Conservation (phyloP, 345 rosid genomes). For the Syzygium jambos region DNA sequence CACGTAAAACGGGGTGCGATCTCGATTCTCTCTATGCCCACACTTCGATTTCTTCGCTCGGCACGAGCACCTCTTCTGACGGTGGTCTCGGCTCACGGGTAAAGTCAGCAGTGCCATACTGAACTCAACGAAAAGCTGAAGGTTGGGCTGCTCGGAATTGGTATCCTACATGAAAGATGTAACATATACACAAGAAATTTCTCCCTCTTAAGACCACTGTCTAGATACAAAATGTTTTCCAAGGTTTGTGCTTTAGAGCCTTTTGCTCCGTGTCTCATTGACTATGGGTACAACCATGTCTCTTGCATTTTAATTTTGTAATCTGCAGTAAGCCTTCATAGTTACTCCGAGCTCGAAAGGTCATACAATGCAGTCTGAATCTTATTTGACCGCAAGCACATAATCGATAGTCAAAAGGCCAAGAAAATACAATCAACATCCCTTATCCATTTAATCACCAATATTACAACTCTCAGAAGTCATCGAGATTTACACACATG, state of each 20-base stretch:
- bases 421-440: not conserved
- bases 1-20: not conserved
- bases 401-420: not conserved
- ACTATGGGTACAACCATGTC: not conserved
- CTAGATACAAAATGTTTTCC: not conserved
- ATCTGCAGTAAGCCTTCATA: not conserved
- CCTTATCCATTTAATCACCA: not conserved
- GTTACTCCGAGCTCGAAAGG: not conserved
- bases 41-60: not conserved
- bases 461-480: not conserved
- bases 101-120: not conserved
- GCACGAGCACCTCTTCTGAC: not conserved
- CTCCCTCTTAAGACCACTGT: not conserved
- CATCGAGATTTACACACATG: not conserved
- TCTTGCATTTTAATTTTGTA: not conserved
- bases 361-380: not conserved
- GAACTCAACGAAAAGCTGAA: not conserved
- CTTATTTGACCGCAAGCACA: not conserved
- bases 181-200: not conserved
- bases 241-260: not conserved
- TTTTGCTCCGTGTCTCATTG: not conserved
- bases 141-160: not conserved
- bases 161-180: not conserved
- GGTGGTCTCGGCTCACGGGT: not conserved
- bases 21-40: not conserved